Evolutionary conservation across 2,329 filamentous ascomycete genomes (phyloP).

Genomic region (Leptographium lundbergii): DNA sequence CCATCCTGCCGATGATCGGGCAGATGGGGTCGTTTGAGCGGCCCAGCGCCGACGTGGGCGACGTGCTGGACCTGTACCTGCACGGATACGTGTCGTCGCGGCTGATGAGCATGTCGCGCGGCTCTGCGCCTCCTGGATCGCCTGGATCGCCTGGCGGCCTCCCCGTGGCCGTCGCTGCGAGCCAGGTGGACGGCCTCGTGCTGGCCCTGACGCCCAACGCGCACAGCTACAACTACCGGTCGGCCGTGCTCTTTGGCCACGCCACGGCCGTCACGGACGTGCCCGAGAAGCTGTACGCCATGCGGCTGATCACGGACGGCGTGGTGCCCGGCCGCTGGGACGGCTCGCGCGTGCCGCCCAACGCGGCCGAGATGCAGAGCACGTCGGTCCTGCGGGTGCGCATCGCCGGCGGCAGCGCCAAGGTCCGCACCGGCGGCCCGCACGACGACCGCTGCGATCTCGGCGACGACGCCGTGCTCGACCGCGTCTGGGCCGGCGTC

Average conservation of each 20-base stretch:
- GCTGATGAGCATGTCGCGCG: conserved; percentile 53
- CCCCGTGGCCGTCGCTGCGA: conserved; percentile 60
- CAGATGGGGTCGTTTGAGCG: conserved; percentile 61
- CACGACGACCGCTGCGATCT: conserved; percentile 38
- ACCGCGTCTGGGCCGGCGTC: conserved; percentile 41
- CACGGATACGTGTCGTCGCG: conserved; percentile 76
- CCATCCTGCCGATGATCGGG: conserved; percentile 74
- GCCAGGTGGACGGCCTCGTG: conserved; percentile 67
- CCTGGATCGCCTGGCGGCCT: conserved; percentile 24
- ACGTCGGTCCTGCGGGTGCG: conserved; percentile 60
- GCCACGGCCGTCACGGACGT: conserved; percentile 53
- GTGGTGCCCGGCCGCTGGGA: conserved; percentile 59
- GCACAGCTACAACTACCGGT: conserved; percentile 82
- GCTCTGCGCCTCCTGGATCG: not conserved
- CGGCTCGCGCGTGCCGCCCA: conserved; percentile 57
- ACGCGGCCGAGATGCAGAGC: conserved; percentile 58
- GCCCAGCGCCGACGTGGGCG: conserved; percentile 45
- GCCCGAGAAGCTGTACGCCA: conserved; percentile 64
- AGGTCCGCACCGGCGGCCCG: conserved; percentile 55
- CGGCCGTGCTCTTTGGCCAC: conserved; percentile 64
- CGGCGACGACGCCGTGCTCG: conserved; percentile 27
- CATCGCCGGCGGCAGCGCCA: conserved; percentile 61
- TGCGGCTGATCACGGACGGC: conserved; percentile 65
- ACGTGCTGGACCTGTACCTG: conserved; percentile 64
- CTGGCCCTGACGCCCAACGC: conserved; percentile 67